Base-by-base conservation (phyloP, 306 rosid genomes). In the Hippophae gyantsensis region DNA sequence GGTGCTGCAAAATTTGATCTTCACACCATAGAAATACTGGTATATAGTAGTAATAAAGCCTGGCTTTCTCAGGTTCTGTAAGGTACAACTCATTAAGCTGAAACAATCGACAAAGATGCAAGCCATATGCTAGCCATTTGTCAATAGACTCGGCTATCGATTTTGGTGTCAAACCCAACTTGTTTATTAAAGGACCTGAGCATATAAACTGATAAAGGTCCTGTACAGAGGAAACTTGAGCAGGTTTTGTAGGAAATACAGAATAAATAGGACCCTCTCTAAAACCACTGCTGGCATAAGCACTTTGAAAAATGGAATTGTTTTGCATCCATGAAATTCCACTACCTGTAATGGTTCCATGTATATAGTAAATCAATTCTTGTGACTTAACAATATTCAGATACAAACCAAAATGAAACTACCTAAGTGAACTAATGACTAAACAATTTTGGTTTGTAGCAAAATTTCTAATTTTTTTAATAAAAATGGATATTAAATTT, bases 11-110 rank as follows among this genome's bases (percentile, higher is more conserved):
- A 10, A 88, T 85, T 77, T 88, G 93, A 43, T 75, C 79, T 67
- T 92, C 88, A 62, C 96, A 85, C 99, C 99, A 88, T 13, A 92
- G 14, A 76, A 92, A 88, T 54, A 92, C 88, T 0, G 96, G 95
- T 65, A 92, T 62, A 50, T 92, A 92, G 79, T 92, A 92, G 69
- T 88, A 96, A 73, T 85, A 92, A 10, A 92, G 38, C 84, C 99
- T 80, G 62, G 86, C 96, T 76, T 88, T 88, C 64, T 92, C 93
- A 54, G 89, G 82, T 41, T 57, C 73, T 1, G 82, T 74, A 43
- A 92, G 84, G 70, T 54, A 69, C 81, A 92, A 48, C 46, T 88
- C 95, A n/a, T 80, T 83, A 60, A 88, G 86, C 74, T 81, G 79
- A 74, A 92, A 92, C 61, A 88, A 66, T 53, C 68, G 77, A 67